Evolutionary conservation across 2,329 filamentous ascomycete species (phyloP), one percentile per base, ranked within the genome.

Genomic region (Plenodomus tracheiphilus): DNA sequence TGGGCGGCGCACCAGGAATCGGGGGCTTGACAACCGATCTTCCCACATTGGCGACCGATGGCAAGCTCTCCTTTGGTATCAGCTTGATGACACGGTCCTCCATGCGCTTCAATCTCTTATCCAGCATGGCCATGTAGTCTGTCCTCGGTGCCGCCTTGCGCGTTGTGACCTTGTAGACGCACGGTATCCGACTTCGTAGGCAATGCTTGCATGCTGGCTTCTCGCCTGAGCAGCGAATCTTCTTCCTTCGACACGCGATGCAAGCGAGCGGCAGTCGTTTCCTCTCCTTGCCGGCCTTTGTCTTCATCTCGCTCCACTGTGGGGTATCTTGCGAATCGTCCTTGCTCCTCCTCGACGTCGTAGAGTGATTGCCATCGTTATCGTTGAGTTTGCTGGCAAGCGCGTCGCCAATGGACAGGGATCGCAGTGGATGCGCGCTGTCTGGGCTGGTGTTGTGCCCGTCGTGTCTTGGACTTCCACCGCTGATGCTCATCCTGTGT

Each of bases 41-140:
- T 4, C 87, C 87, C 32, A 96, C 86, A 7, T 81, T 79, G 8
- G 81, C 77, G 49, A 87, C 79, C 20, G 84, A 78, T 36, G 88
- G 85, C 54, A 89, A 82, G 56, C 95, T 91, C 36, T 90, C 83
- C 68, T 93, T 96, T 0, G 94, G 93, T 21, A 97, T 88, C 49
- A 93, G 87, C 71, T 96, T 96, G 75, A 97, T 95, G 54, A 97
- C 94, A 47, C 93, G 87, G 65, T 97, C 93, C 73, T 99, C 94
- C 94, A 97, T 97, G 48, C 93, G 82, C 77, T 96, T 97, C 59
- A 97, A 74, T 44, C 94, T 84, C 75, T 96, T 97, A 75, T 97
- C 94, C 62, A 97, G 77, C 91, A 97, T 97, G 36, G 92, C 91
- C 94, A 97, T 97, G 73, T 97, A 97, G 73, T 97, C 94, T 16